Base-by-base conservation (phyloP, 306 rosid species). In the Sphenostylis stenocarpa region DNA sequence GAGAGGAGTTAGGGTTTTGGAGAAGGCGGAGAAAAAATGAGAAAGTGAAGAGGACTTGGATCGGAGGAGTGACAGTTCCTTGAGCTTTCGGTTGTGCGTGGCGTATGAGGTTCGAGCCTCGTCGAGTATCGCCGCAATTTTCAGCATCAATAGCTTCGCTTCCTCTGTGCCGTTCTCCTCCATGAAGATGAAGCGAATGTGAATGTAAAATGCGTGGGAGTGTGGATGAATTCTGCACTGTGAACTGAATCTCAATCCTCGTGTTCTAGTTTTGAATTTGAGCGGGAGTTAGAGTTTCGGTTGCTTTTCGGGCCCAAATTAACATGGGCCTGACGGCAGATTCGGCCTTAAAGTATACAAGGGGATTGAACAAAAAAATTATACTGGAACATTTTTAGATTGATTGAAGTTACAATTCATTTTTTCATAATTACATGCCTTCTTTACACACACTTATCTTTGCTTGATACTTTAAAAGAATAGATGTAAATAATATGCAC, bases 71-170 rank as follows among this genome's bases (percentile, higher is more conserved):
- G 82, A 77, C 20, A 95, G 91, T 78, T 95, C 97, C 86, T 90
- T 95, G 83, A 87, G 93, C 81, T 92, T 95, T 47, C 99, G 91
- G 87, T 88, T 89, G 86, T 92, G 97, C 6, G 80, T 88, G 29
- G 97, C 99, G 80, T 76, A 85, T 1, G 99, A 95, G 16, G 83
- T 70, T 36, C 93, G 86, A 26, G 83, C 88, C 69, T 92, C 97
- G 75, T 89, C 91, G 21, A 95, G 75, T 56, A 91, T 87, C 31
- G 79, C 80, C 0, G 91, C 90, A 39, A 95, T 89, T 83, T 75
- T 90, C 71, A 55, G 86, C 33, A 55, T 28, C 77, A 92, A 26
- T 3, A 14, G 86, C 65, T 67, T 78, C 70, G 80, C 85, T 11
- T 86, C 85, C 0, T 72, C 86, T 6, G 71, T 69, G 67, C 19